These are phyloP conservation scores for Colletotrichum brevisporum DNA, from an alignment of 2,329 filamentous ascomycete species.

Conservation along the genomic window DNA sequence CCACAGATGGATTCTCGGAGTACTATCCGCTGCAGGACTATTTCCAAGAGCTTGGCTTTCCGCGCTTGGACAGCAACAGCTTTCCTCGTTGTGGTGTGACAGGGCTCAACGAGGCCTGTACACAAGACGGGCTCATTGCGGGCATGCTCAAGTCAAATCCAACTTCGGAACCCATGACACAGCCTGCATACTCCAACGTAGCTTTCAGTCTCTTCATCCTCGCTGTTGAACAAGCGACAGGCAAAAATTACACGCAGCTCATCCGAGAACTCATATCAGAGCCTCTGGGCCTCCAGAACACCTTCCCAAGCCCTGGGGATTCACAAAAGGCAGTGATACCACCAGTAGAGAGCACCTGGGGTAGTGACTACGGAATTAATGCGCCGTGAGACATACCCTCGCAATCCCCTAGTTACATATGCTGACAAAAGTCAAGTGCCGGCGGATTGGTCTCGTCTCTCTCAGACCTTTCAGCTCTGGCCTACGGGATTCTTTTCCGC, in stretches of 20 bases:
- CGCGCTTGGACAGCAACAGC: conserved; percentile 48
- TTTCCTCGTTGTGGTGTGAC: conserved; percentile 55
- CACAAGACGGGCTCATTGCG: conserved; percentile 51
- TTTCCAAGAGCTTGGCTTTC: conserved; percentile 56
- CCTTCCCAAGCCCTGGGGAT: conserved; percentile 48
- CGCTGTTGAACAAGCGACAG: conserved; percentile 49
- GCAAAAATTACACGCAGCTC: conserved; percentile 48
- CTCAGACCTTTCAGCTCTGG: conserved; percentile 50
- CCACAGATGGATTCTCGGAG: conserved; percentile 52
- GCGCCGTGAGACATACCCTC: conserved; percentile 48
- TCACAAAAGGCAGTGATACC: conserved; percentile 51
- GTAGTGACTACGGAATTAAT: conserved; percentile 50
- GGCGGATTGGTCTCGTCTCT: conserved; percentile 53
- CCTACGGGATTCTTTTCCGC: conserved; percentile 47
- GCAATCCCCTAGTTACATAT: not conserved
- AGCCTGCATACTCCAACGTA: conserved; percentile 58
- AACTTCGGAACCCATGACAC: conserved; percentile 48
- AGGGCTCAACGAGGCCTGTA: conserved; percentile 52
- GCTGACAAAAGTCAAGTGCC: conserved; percentile 43
- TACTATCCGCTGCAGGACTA: conserved; percentile 53
- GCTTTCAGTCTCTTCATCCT: conserved; percentile 55
- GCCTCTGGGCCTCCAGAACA: conserved; percentile 42
- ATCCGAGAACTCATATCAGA: conserved; percentile 42
- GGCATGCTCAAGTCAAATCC: conserved; percentile 50
- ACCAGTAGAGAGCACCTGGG: conserved; percentile 50